Evolutionary conservation across 176 grass and related monocot genomes (phyloP).

Genomic region (Pharus latifolius): DNA sequence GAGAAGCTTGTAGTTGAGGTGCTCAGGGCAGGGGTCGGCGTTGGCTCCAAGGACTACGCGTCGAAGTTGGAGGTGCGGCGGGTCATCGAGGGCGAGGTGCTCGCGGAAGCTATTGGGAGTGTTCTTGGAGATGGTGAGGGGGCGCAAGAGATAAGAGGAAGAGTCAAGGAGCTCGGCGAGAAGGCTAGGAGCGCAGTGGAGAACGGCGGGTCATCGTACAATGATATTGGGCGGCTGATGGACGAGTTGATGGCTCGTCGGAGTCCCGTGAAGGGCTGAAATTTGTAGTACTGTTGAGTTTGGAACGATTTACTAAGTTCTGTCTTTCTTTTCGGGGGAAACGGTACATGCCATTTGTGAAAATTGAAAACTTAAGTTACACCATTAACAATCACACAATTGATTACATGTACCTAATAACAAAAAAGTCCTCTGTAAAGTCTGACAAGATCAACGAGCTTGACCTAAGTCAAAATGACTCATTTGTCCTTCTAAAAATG

Average conservation of each 20-base stretch:
- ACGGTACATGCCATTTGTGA: too few relatives aligned
- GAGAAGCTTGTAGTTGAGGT: constrained; percentile 60
- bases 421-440: too few relatives aligned
- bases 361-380: too few relatives aligned
- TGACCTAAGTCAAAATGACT: too few relatives aligned
- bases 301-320: too few relatives aligned
- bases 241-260: constrained; percentile 22
- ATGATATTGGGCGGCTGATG: constrained; percentile 16
- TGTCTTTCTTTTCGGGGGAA: too few relatives aligned
- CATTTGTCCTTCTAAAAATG: too few relatives aligned
- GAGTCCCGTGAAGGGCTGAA: not conserved
- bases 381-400: too few relatives aligned
- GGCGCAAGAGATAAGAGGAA: not conserved
- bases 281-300: too few relatives aligned
- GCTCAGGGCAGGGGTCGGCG: constrained; percentile 19
- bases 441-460: too few relatives aligned
- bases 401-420: too few relatives aligned
- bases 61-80: not conserved
- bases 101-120: constrained; percentile 18
- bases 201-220: constrained; percentile 27
- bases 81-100: constrained; percentile 19
- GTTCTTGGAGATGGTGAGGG: constrained; percentile 23
- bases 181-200: constrained; percentile 24
- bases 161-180: not conserved
- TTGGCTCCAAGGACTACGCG: constrained; percentile 21